Evolutionary conservation across 306 rosid species (phyloP).

Genomic region (apple (Malus domestica)): DNA sequence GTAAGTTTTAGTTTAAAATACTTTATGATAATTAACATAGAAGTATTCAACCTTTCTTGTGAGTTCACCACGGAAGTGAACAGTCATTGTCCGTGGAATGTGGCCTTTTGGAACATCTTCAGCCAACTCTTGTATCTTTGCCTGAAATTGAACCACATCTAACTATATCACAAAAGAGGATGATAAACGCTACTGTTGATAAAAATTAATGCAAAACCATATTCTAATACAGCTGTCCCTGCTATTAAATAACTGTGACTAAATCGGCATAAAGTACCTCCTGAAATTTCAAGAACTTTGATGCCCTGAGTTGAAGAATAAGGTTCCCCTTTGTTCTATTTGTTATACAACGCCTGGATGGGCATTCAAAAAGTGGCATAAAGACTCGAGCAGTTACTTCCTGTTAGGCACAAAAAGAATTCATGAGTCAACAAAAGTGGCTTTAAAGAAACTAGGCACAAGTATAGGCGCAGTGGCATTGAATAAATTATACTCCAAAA

Average conservation of each 20-base stretch:
- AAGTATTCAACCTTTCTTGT: constrained; percentile 73
- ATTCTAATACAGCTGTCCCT: constrained; percentile 1
- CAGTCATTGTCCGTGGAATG: constrained; percentile 92
- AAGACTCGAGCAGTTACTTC: constrained; percentile 94
- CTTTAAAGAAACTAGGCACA: neutral
- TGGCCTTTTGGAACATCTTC: constrained; percentile 98
- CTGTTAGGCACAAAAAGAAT: constrained; percentile 35
- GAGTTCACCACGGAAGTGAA: constrained; percentile 91
- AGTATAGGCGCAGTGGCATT: no score
- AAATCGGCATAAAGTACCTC: constrained; percentile 43
- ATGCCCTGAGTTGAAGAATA: constrained; percentile 88
- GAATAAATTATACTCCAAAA: neutral
- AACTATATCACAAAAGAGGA: neutral
- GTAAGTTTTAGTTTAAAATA: neutral
- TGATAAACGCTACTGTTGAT: constrained; percentile 1
- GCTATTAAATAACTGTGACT: neutral
- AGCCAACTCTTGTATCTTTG: constrained; percentile 91
- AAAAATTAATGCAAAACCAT: neutral
- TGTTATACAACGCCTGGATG: constrained; percentile 69
- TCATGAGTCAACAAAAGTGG: constrained; percentile 2
- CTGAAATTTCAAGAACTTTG: constrained; percentile 92
- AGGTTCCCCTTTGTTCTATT: constrained; percentile 72
- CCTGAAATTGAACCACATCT: constrained; percentile 52
- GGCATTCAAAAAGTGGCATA: constrained; percentile 91
- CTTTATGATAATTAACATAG: constrained; percentile 14